Evolutionary conservation across 371 early-diverging fungal genomes (phyloP).

Genomic region (Circinella minor): DNA sequence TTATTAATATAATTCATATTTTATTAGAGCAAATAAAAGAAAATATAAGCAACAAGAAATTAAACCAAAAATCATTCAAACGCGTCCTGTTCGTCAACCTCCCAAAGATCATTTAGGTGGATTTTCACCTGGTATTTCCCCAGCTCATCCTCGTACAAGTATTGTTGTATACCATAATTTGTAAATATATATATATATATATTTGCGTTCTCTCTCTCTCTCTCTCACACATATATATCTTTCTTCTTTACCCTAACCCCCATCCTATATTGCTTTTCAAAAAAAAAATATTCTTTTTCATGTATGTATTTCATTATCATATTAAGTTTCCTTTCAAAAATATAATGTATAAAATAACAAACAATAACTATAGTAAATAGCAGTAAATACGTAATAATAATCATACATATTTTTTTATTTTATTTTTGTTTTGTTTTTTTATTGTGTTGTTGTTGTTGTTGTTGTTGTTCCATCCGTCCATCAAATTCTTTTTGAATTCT

Average conservation of each 20-base stretch:
- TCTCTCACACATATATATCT: background rate
- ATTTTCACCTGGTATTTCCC: background rate
- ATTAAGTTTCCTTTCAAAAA: too few species aligned
- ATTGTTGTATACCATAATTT: background rate
- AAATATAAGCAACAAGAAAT: background rate
- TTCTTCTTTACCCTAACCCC: background rate
- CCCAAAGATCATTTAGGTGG: background rate
- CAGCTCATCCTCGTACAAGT: background rate
- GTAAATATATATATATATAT: background rate
- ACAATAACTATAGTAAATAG: too few species aligned
- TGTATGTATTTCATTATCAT: too few species aligned
- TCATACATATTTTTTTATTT: too few species aligned
- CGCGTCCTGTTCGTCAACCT: background rate
- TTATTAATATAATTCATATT: background rate
- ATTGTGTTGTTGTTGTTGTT: background rate
- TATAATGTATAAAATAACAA: too few species aligned
- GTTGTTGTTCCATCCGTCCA: constrained; percentile 5
- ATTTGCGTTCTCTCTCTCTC: too few species aligned
- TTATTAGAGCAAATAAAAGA: background rate
- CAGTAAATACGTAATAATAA: background rate
- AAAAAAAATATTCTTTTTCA: too few species aligned
- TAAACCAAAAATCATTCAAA: background rate
- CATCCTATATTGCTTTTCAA: too few species aligned
- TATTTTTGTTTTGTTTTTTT: too few species aligned
- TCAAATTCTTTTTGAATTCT: constrained; percentile 13